Evolutionary conservation across 257 asterid species (phyloP).

Genomic region (Petunia secreta): DNA sequence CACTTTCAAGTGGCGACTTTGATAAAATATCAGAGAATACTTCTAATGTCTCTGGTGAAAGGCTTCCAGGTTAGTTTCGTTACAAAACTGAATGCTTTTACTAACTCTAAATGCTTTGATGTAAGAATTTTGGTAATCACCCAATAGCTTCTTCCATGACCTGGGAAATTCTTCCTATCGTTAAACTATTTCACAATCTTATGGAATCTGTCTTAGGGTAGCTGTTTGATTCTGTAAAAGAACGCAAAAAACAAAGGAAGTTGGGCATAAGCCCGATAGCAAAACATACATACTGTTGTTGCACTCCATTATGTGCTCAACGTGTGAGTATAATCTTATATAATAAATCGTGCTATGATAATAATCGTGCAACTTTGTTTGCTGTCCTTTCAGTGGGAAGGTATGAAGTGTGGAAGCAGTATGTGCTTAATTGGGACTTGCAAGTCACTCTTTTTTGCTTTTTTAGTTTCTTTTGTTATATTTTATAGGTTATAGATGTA

Average conservation of each 20-base stretch:
- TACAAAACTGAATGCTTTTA: neutral
- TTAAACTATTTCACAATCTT: neutral
- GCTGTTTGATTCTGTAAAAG: neutral
- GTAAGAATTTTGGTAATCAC: neutral
- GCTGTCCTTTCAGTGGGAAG: too few species aligned
- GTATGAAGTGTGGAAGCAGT: too few species aligned
- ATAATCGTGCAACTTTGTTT: too few species aligned
- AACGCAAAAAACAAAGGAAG: neutral
- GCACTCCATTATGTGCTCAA: neutral
- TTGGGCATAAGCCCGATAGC: neutral
- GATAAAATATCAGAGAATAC: conserved; percentile 69
- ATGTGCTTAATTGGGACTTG: neutral
- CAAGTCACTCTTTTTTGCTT: neutral
- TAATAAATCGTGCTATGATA: neutral
- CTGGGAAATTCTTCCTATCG: neutral
- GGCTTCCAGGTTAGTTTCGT: conserved; percentile 62
- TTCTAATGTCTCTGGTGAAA: conserved; percentile 46
- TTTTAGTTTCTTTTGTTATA: neutral
- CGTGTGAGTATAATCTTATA: neutral
- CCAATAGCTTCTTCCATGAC: conserved; percentile 20
- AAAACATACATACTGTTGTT: neutral
- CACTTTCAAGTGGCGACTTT: conserved; percentile 79
- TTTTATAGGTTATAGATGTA: too few species aligned
- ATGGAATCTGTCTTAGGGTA: neutral
- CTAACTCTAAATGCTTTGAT: neutral